phyloP scores from a whole-genome alignment of 2,329 filamentous ascomycete species.

The Ilyonectria sp. region DNA sequence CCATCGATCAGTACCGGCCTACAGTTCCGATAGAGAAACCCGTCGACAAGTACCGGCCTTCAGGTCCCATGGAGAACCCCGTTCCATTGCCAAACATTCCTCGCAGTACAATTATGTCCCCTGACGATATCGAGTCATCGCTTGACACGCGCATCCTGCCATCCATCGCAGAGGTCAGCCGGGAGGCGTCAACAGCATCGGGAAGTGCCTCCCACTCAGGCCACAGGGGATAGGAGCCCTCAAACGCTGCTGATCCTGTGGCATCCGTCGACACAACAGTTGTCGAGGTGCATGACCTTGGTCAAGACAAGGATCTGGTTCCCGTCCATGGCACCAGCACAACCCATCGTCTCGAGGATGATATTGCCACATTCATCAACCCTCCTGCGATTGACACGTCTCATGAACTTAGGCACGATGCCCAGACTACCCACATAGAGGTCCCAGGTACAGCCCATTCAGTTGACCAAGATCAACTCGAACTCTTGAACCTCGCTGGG shows the following conservation, averaged over 20 bases:
- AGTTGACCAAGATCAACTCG: conserved; percentile 30
- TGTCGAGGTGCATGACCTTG: conserved; percentile 29
- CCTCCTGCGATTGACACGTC: conserved; percentile 29
- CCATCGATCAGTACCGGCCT: conserved; percentile 39
- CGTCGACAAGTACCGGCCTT: conserved; percentile 40
- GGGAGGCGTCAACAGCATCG: conserved; percentile 26
- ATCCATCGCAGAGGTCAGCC: conserved; percentile 38
- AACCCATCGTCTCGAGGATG: conserved; percentile 33
- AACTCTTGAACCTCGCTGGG: conserved; percentile 13
- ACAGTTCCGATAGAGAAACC: conserved; percentile 42
- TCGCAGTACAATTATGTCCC: conserved; percentile 18
- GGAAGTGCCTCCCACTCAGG: conserved; percentile 20
- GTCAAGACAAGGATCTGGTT: conserved; percentile 26
- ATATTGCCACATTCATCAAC: conserved; percentile 30
- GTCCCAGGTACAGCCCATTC: conserved; percentile 20
- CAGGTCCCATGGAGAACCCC: conserved; percentile 42
- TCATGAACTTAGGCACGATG: conserved; percentile 34
- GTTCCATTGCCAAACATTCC: conserved; percentile 19
- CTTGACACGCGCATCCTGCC: conserved; percentile 24
- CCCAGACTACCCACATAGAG: not conserved
- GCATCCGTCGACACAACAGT: conserved; percentile 30
- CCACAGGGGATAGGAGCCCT: conserved; percentile 29
- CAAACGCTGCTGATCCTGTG: conserved; percentile 31
- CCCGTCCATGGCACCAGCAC: conserved; percentile 3
- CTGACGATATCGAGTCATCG: conserved; percentile 8